Conservation (phyloP, 768 basidiomycete species). For the Hirschioporus abietinus region DNA sequence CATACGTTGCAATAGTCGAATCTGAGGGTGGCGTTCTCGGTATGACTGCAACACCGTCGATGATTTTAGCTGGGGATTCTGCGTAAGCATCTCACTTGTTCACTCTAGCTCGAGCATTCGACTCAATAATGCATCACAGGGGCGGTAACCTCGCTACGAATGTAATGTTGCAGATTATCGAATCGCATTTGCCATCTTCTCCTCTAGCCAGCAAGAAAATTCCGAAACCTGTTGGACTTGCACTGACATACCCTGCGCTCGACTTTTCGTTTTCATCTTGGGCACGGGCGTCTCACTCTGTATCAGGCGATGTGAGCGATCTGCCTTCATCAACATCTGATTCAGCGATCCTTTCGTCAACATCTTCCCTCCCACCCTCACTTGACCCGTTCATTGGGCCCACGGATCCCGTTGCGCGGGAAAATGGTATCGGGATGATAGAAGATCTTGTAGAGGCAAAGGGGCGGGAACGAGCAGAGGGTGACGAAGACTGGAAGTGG, state of each 20-base stretch:
- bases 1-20: slow-evolving; percentile 75
- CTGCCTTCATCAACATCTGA: slow-evolving; percentile 82
- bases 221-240: slow-evolving; percentile 73
- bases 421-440: slow-evolving; percentile 32
- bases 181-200: slow-evolving; percentile 33
- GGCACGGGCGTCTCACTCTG: slow-evolving; percentile 56
- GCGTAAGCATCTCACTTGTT: slow-evolving; percentile 57
- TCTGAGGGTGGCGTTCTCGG: slow-evolving; percentile 78
- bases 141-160: slow-evolving; percentile 86
- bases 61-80: slow-evolving; percentile 90
- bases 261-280: slow-evolving; percentile 99
- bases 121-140: slow-evolving; percentile 32
- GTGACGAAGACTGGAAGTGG: not conserved
- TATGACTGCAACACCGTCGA: slow-evolving; percentile 79
- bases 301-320: slow-evolving; percentile 39
- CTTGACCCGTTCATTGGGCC: not conserved
- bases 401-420: slow-evolving; percentile 63
- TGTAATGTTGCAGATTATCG: slow-evolving; percentile 80
- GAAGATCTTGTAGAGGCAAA: slow-evolving; percentile 47
- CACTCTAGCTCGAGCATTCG: slow-evolving; percentile 5
- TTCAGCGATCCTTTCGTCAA: slow-evolving; percentile 67
- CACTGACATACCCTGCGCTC: slow-evolving; percentile 86
- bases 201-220: slow-evolving; percentile 25
- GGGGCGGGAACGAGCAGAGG: slow-evolving; percentile 43
- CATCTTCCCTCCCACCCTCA: slow-evolving; percentile 53